phyloP scores from a whole-genome alignment of 768 basidiomycete species.

The Lepiota venenata region DNA sequence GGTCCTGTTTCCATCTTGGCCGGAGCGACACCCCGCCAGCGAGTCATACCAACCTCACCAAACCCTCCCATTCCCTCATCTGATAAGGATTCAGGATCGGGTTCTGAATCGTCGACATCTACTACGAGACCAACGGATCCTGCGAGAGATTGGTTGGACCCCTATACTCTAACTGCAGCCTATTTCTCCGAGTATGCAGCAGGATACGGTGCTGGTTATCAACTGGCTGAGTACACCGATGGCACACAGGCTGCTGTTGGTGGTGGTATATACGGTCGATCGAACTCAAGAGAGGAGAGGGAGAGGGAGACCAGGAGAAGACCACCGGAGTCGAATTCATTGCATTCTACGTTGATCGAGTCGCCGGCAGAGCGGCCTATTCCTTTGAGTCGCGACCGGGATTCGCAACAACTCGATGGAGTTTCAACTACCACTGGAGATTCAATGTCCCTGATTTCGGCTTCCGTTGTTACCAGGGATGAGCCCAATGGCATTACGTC shows the following conservation, averaged over 20 bases:
- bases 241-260: slow-evolving; percentile 2
- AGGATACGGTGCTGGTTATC: slow-evolving; percentile 24
- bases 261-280: background rate
- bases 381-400: slow-evolving; percentile 4
- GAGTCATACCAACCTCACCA: slow-evolving; percentile 4
- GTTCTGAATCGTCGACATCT: slow-evolving; percentile 2
- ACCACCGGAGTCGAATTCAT: too few species aligned
- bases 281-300: background rate
- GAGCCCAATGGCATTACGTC: background rate
- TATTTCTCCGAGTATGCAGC: slow-evolving; percentile 22
- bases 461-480: background rate
- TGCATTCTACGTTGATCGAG: background rate
- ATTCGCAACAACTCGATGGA: slow-evolving; percentile 6
- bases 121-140: slow-evolving; percentile 7
- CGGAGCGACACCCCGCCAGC: slow-evolving; percentile 5
- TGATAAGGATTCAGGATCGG: background rate
- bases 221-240: slow-evolving; percentile 7
- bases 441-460: background rate
- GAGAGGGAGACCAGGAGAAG: background rate
- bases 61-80: background rate
- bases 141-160: slow-evolving; percentile 16
- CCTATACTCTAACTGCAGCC: slow-evolving; percentile 20
- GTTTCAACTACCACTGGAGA: background rate
- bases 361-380: background rate
- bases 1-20: background rate